Evolutionary conservation across 441 rosid species (phyloP).

Genomic region (Syzygium malaccense): DNA sequence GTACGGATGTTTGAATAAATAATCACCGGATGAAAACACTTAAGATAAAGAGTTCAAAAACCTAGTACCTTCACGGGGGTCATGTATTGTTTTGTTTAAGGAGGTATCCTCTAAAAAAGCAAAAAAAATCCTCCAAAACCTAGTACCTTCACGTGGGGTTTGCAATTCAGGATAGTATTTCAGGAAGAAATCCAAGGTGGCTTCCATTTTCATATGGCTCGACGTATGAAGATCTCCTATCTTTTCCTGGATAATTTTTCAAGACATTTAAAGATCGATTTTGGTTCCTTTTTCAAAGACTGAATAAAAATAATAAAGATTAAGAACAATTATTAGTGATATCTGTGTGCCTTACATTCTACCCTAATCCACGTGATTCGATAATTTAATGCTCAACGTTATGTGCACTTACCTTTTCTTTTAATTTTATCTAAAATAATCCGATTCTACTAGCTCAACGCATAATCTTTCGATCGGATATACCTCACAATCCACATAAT

Average conservation of each 20-base stretch:
- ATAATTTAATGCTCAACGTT: neutral
- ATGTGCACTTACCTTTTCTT: neutral
- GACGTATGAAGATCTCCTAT: neutral
- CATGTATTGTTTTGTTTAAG: too few relatives aligned
- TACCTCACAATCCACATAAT: neutral
- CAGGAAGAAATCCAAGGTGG: neutral
- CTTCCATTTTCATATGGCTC: neutral
- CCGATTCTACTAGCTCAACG: neutral
- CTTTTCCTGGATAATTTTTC: neutral
- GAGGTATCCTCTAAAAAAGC: neutral
- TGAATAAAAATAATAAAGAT: neutral
- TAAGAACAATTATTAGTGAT: neutral
- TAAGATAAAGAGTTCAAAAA: neutral
- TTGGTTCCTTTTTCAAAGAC: neutral
- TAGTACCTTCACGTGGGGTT: neutral
- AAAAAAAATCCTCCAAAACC: neutral
- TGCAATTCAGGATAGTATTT: neutral
- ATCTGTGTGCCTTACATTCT: neutral
- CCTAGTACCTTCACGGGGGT: too few relatives aligned
- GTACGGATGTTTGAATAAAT: neutral
- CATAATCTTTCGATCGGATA: neutral
- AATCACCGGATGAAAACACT: too few relatives aligned
- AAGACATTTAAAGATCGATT: neutral
- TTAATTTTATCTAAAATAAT: neutral
- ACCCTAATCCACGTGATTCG: neutral